Percentiles rank a stretch among this genome's conserved stretches.
Conservation (phyloP, 1,139 yeast species). For the Meyerozyma carpophila region DNA sequence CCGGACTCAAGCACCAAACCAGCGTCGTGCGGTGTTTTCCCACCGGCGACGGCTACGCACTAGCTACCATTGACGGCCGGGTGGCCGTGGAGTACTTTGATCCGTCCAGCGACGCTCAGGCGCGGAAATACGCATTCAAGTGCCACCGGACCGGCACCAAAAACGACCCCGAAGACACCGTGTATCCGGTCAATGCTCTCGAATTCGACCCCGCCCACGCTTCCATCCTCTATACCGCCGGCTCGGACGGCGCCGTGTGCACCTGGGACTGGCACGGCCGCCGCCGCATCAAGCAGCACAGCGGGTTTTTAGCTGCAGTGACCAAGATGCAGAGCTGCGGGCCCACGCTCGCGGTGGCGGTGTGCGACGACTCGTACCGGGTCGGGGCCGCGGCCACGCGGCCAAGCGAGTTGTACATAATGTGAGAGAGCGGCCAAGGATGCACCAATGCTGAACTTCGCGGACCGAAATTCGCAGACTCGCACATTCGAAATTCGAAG, state of each 20-base stretch:
- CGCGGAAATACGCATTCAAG: constrained; percentile 65
- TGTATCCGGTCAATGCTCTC: constrained; percentile 72
- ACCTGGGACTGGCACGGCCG: constrained; percentile 69
- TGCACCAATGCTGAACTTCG: no score
- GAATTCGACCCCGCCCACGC: constrained; percentile 44
- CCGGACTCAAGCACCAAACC: constrained; percentile 72
- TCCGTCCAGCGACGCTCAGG: constrained; percentile 40
- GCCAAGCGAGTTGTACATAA: not conserved
- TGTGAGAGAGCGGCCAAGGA: no score
- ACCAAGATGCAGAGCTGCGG: not conserved
- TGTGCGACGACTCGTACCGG: not conserved
- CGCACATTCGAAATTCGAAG: no score
- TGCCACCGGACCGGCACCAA: constrained; percentile 58
- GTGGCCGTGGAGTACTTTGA: constrained; percentile 76
- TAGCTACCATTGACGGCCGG: constrained; percentile 83
- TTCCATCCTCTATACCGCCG: constrained; percentile 61
- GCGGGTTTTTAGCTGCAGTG: constrained; percentile 28
- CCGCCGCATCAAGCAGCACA: constrained; percentile 56
- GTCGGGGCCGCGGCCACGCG: not conserved
- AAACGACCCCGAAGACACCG: constrained; percentile 49
- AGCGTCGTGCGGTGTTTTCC: constrained; percentile 58
- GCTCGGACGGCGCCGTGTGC: constrained; percentile 72
- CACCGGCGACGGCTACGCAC: constrained; percentile 59
- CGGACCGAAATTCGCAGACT: no score
- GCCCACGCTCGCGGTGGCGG: not conserved